Percentiles rank a stretch among this genome's conserved stretches.
These are phyloP conservation scores for Kodamaea leandrae DNA, from an alignment of 805 yeast genomes.

Conservation along the genomic window DNA sequence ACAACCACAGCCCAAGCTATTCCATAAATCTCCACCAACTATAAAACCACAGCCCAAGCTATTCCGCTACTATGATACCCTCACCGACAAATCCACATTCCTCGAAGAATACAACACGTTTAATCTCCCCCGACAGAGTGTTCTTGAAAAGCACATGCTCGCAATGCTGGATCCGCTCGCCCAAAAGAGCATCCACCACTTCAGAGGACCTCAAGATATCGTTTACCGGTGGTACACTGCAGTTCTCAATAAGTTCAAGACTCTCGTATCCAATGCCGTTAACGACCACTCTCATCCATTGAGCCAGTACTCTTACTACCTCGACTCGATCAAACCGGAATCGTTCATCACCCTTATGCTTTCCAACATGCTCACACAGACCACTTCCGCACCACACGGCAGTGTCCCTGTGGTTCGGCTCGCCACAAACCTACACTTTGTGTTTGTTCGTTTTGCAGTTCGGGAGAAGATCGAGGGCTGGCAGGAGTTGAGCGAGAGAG, in stretches of 20 bases:
- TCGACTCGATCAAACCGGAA: constrained; percentile 5
- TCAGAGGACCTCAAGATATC: constrained; percentile 10
- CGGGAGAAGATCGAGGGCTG: not conserved
- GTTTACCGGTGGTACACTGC: constrained; percentile 15
- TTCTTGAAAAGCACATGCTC: constrained; percentile 25
- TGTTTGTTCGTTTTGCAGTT: constrained; percentile 9
- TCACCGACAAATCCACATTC: constrained; percentile 18
- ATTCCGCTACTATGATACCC: constrained; percentile 23
- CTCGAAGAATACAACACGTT: constrained; percentile 23
- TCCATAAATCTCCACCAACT: too few species aligned
- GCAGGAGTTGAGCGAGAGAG: constrained; percentile 14
- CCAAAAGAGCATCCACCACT: not conserved
- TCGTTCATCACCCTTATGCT: constrained; percentile 7
- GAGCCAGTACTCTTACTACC: constrained; percentile 4
- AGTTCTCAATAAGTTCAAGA: constrained; percentile 8
- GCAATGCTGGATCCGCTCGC: constrained; percentile 16
- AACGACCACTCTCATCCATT: not conserved
- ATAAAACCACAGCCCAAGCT: constrained; percentile 2
- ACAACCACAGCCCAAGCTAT: too few species aligned
- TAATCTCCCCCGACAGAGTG: constrained; percentile 26
- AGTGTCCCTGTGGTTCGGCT: constrained; percentile 18
- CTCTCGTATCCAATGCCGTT: constrained; percentile 6
- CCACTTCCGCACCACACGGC: constrained; percentile 14
- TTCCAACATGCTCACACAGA: constrained; percentile 7
- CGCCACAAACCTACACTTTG: constrained; percentile 13